Evolutionary conservation across 163 green algal species (phyloP), one percentile per base, ranked within the genome.

Genomic region (Prototheca cutis): DNA sequence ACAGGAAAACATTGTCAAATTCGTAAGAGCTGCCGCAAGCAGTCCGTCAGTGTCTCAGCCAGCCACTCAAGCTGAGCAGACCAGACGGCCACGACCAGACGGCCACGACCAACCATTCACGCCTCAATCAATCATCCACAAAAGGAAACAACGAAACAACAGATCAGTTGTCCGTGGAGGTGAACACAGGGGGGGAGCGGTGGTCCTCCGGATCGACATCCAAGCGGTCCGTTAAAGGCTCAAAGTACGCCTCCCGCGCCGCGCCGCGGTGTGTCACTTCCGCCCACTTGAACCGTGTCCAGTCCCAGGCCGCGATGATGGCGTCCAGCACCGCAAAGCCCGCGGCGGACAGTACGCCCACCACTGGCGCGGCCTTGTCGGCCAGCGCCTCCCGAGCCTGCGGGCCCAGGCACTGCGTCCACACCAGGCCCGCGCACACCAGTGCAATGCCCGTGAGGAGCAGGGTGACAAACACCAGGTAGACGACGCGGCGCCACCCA

Each of bases 151-250:
- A n/a, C n/a, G n/a, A n/a, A n/a, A n/a, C n/a, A n/a, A n/a, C n/a
- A n/a, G n/a, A n/a, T n/a, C n/a, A n/a, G n/a, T n/a, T n/a, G n/a
- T n/a, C n/a, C n/a, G n/a, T n/a, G n/a, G n/a, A n/a, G n/a, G n/a
- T n/a, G 48, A 70, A 70, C 13, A 74, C 30, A 7, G 67, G 59
- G 33, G 68, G 68, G 3, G 25, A 55, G 32, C 56, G 53, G 25
- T 76, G 58, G 27, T 76, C 68, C 40, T 71, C 68, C 1, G 68
- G 68, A 8, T 76, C 68, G 2, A 71, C 33, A 4, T 64, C 61
- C 1, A 65, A 48, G 4, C 40, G 57, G 55, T 60, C 54, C 4
- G 54, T n/a, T 29, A 70, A 48, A 2, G 63, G 63, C 56, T 70
- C 63, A 42, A 70, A 70, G 56, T 65, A 70, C 17, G 55, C 63